Percentiles rank a stretch among this genome's conserved stretches.
Evolutionary conservation across 148 eudicot genomes (phyloP).

Genomic region (Polygonum maritimum): DNA sequence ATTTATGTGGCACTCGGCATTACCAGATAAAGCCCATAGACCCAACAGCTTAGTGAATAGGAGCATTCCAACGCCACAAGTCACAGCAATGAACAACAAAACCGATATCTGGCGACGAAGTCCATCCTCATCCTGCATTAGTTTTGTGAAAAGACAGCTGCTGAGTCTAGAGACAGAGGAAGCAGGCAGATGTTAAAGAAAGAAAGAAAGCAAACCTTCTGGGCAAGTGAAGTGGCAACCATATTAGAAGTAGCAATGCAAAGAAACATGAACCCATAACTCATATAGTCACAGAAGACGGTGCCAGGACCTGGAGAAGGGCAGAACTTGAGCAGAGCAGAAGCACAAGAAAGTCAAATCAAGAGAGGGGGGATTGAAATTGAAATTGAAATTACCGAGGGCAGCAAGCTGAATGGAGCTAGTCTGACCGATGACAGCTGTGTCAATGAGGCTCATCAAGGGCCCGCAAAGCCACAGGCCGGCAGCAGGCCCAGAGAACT

Average conservation of each 20-base stretch:
- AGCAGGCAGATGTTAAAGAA: not conserved
- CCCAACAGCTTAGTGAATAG: constrained; percentile 57
- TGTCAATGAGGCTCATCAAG: constrained; percentile 85
- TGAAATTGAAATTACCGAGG: constrained; percentile 32
- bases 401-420: constrained; percentile 81
- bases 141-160: not conserved
- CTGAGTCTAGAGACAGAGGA: not conserved
- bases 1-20: constrained; percentile 18
- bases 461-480: constrained; percentile 93
- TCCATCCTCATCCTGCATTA: constrained; percentile 68
- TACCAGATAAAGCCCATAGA: constrained; percentile 66
- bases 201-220: constrained; percentile 37
- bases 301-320: constrained; percentile 73
- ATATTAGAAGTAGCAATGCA: constrained; percentile 92
- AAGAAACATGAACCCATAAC: constrained; percentile 86
- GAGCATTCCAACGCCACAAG: constrained; percentile 71
- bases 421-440: constrained; percentile 69
- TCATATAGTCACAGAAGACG: constrained; percentile 70
- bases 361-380: not conserved
- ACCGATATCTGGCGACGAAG: constrained; percentile 85
- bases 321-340: not conserved
- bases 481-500: constrained; percentile 84
- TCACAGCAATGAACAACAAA: constrained; percentile 63
- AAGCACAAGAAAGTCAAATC: not conserved
- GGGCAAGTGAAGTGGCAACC: constrained; percentile 89